A percentile compares a stretch with the other conserved stretches of the same genome.
Evolutionary conservation across 1,284 basidiomycete genomes (phyloP).

Genomic region (Cerioporus squamosus): DNA sequence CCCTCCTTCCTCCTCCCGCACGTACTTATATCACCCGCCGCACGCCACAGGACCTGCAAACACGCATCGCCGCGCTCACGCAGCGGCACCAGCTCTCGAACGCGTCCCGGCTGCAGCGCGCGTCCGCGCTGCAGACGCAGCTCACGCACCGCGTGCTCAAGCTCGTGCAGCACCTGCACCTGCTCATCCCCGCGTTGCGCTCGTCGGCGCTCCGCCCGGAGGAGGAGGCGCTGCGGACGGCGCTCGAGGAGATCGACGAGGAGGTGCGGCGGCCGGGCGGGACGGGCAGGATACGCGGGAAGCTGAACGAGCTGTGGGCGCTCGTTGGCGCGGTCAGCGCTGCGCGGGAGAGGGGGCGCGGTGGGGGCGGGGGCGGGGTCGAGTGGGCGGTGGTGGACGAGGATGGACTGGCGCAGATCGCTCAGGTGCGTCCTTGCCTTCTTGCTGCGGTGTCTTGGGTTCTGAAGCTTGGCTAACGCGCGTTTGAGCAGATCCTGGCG

Average conservation of each 20-base stretch:
- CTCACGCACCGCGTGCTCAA: slow-evolving; percentile 76
- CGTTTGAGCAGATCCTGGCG: slow-evolving; percentile 60
- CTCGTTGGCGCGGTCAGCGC: slow-evolving; percentile 80
- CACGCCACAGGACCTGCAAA: slow-evolving; percentile 63
- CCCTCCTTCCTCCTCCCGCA: background rate
- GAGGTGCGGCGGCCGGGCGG: slow-evolving; percentile 63
- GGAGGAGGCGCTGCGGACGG: slow-evolving; percentile 73
- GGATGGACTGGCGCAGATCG: slow-evolving; percentile 77
- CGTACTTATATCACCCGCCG: background rate
- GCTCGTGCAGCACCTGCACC: slow-evolving; percentile 77
- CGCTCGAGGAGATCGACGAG: slow-evolving; percentile 78
- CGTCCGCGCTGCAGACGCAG: slow-evolving; percentile 72
- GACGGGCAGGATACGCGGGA: slow-evolving; percentile 71
- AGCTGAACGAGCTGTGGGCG: slow-evolving; percentile 87
- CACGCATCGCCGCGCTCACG: slow-evolving; percentile 64
- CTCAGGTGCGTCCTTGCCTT: slow-evolving; percentile 65
- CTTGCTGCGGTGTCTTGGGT: no score
- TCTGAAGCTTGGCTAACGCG: background rate
- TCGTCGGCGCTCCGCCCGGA: slow-evolving; percentile 82
- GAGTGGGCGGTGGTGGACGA: slow-evolving; percentile 89
- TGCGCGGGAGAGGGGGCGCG: slow-evolving; percentile 56
- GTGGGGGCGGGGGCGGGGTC: slow-evolving; percentile 47
- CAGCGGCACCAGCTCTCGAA: slow-evolving; percentile 75
- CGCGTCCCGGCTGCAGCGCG: slow-evolving; percentile 68
- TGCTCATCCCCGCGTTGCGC: slow-evolving; percentile 79